A percentile compares a stretch with the other conserved stretches of the same genome.
These are phyloP conservation scores for Erucastrum elatum DNA, from an alignment of 345 rosid species.

Conservation along the genomic window DNA sequence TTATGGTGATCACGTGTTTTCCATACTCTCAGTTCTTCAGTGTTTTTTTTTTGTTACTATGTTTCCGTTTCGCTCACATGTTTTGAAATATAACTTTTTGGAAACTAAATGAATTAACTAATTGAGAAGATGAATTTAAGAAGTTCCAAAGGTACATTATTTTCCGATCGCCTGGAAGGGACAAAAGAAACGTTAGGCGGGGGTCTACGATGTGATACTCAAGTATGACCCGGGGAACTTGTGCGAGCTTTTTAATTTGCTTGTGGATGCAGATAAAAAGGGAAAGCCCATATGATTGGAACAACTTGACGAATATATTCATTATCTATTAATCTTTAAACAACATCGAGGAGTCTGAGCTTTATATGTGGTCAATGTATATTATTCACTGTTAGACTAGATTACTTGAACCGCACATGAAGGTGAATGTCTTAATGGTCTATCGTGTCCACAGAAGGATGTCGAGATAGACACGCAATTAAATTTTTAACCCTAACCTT, in stretches of 20 bases:
- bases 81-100: constrained; percentile 8
- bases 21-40: constrained; percentile 7
- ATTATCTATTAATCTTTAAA: not conserved
- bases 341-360: not conserved
- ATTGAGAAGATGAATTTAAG: not conserved
- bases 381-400: not conserved
- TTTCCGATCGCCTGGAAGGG: too few species aligned
- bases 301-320: constrained; percentile 19
- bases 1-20: constrained; percentile 16
- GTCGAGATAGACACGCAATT: not conserved
- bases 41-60: not conserved
- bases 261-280: constrained; percentile 24
- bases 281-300: constrained; percentile 27
- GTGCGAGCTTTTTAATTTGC: constrained; percentile 15
- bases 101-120: not conserved
- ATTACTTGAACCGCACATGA: not conserved
- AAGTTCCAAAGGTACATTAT: constrained; percentile 8
- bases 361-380: constrained; percentile 7
- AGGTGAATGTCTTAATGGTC: constrained; percentile 1
- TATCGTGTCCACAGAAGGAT: not conserved
- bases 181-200: too few species aligned
- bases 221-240: too few species aligned
- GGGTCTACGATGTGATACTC: too few species aligned
- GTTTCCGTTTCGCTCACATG: constrained; percentile 15
- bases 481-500: not conserved